These are phyloP conservation scores for Aegilops bicornis DNA, from an alignment of 176 grass and related monocot species.

Conservation along the genomic window DNA sequence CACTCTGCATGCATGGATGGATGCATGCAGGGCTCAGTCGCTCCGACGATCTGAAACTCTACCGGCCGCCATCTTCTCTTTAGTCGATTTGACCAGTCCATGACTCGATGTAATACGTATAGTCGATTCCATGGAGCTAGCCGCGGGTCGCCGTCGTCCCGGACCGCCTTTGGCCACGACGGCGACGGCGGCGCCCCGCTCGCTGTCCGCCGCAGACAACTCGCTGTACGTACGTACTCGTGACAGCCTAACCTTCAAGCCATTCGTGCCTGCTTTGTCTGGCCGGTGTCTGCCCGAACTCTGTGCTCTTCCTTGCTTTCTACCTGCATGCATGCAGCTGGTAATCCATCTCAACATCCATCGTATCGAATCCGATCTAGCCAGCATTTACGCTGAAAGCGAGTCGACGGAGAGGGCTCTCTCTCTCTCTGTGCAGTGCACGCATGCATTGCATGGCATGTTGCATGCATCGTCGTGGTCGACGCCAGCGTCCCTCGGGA, in stretches of 20 bases:
- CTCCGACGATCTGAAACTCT: background rate
- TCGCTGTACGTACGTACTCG: background rate
- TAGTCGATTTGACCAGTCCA: background rate
- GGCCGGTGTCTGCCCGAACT: background rate
- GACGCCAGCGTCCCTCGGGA: background rate
- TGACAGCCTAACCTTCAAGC: constrained; percentile 19
- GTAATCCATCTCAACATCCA: background rate
- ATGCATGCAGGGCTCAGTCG: background rate
- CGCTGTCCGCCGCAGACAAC: constrained; percentile 20
- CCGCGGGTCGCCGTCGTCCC: constrained; percentile 2
- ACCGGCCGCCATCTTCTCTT: background rate
- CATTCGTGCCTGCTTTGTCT: background rate
- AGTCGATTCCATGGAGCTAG: background rate
- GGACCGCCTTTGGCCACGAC: constrained; percentile 11
- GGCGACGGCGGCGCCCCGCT: background rate
- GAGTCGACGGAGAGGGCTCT: background rate
- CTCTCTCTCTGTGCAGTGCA: too few species aligned
- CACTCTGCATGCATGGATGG: background rate
- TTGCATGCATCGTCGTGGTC: background rate
- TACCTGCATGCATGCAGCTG: background rate
- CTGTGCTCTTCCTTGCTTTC: background rate
- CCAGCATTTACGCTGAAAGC: background rate
- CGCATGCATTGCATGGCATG: background rate
- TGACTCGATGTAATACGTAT: too few species aligned
- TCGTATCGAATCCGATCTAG: background rate